A percentile compares a stretch with the other conserved stretches of the same genome.
Evolutionary conservation across 345 rosid species (phyloP).

Genomic region (Raphanus raphanistrum): DNA sequence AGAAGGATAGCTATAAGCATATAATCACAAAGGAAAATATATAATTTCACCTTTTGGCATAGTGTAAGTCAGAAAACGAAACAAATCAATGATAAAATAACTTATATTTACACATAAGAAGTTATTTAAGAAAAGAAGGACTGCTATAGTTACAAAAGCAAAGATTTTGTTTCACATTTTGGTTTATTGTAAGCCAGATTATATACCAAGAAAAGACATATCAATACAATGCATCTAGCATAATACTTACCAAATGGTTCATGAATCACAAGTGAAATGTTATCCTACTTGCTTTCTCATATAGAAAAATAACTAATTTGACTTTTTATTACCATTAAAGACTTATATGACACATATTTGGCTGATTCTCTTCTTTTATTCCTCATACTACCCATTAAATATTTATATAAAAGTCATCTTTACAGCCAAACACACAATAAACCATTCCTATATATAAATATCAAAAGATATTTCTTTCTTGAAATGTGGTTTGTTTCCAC

Average conservation of each 20-base stretch:
- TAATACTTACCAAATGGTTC: neutral
- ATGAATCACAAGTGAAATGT: neutral
- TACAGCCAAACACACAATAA: slow-evolving; percentile 31
- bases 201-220: neutral
- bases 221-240: slow-evolving; percentile 14
- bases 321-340: neutral
- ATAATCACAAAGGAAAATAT: neutral
- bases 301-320: neutral
- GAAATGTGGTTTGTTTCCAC: slow-evolving; percentile 14
- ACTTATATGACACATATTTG: neutral
- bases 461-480: neutral
- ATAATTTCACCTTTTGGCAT: neutral
- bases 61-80: slow-evolving; percentile 8
- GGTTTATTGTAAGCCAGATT: slow-evolving; percentile 16
- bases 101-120: neutral
- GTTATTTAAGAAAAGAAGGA: neutral
- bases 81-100: neutral
- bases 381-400: neutral
- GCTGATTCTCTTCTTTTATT: neutral
- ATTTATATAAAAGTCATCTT: slow-evolving; percentile 9
- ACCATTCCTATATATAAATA: neutral
- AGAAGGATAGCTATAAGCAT: neutral
- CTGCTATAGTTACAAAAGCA: neutral
- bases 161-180: neutral
- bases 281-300: neutral